Evolutionary conservation across 495 filamentous ascomycete species (phyloP), one percentile per base, ranked within the genome.

Genomic region (Podospora australis): DNA sequence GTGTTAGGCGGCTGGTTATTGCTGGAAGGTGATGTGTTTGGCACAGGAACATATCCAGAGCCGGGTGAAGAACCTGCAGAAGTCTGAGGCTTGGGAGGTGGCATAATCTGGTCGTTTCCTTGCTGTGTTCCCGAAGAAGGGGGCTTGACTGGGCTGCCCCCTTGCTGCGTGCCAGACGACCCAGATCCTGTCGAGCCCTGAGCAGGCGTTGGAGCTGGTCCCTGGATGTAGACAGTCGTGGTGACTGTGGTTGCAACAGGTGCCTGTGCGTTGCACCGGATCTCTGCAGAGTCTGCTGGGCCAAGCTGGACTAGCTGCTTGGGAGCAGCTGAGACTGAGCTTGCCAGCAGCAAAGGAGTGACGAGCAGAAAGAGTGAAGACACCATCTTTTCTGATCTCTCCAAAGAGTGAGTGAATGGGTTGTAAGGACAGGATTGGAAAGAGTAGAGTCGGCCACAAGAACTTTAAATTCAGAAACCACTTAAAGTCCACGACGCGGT

Each of bases 231-330:
- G 10, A 50, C 28, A n/a, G 52, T 47, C 26, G 16, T 42, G 6
- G 52, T 47, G n/a, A 50, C 52, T 9, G 52, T 47, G 22, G 47
- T 47, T 17, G 47, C 29, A 19, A 6, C 5, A 13, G 17, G 11
- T 13, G 4, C 23, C 13, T 3, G 22, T 5, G 40, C 40, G 28
- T 43, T 43, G 23, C 40, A 43, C 6, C 25, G 11, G 16, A 43
- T 23, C 40, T 43, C 40, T 6, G 28, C 19, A 10, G 7, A 14
- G 10, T 43, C 21, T 23, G 25, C 7, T 8, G 40, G 20, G 17
- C 3, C 23, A 1, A 43, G 13, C 24, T 43, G 13, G 14, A 43
- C n/a, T 6, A 43, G 23, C 22, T 43, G 40, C 21, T 21, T 21
- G 14, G 40, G 20, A 11, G 40, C 40, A 4, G 40, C 21, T 16